Evolutionary conservation across 73 alveolate genomes (phyloP), one percentile per base, ranked within the genome.

Genomic region (Breviolum minutum): DNA sequence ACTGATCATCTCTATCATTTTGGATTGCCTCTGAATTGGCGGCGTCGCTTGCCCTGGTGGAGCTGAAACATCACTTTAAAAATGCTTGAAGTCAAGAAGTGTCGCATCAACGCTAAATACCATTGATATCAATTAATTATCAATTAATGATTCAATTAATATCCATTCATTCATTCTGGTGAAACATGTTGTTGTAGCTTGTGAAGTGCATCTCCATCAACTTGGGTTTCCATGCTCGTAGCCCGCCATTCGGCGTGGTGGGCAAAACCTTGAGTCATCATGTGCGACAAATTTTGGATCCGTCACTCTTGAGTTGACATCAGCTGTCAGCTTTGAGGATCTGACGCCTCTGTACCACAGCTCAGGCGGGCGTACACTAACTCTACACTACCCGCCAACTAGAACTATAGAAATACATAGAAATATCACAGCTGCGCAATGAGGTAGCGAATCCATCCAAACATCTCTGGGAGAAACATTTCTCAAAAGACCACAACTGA

Each of bases 181-280:
- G 54, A 40, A 40, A 40, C 54, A 40, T 40, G 0, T 40, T 40
- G 54, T 40, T 40, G 54, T 40, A 40, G 54, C 0, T 40, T 2
- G 3, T 40, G 54, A 3, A 40, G 54, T 40, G 54, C 54, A 40
- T 40, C 14, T n/a, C 63, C 27, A 24, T 73, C 48, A 73, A 60
- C 81, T 17, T 22, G 19, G 19, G 81, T 8, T 2, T n/a, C 81
- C n/a, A n/a, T 13, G 86, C 86, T 77, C 86, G 86, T 81, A 32
- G 90, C 90, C 90, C 90, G 90, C 90, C 90, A 81, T 81, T 81
- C 70, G 90, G 90, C 90, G 90, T 32, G 70, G 86, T 60, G n/a
- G 62, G 63, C 63, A 29, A n/a, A 73, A 73, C 30, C 87, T 12
- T 79, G 64, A 13, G 27, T 29, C 74, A 29, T n/a, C 54, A 40